Conservation (phyloP, 1,139 yeast species). For the Yamadazyma diddensiae region DNA sequence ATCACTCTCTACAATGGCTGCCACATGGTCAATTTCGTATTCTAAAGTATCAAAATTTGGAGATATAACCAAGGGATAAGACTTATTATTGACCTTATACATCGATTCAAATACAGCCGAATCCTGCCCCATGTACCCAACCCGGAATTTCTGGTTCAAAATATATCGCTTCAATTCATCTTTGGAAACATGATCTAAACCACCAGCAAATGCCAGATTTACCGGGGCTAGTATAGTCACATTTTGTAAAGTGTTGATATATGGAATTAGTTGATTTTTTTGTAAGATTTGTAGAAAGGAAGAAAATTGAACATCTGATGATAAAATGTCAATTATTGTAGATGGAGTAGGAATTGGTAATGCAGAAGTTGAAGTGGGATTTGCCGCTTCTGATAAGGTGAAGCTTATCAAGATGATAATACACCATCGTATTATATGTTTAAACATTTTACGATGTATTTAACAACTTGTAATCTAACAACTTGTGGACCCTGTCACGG, state of each 20-base stretch:
- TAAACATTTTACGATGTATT: no score
- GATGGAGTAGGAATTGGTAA: conserved; percentile 29
- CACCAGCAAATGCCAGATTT: conserved; percentile 66
- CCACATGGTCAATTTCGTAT: conserved; percentile 46
- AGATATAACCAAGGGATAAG: conserved; percentile 26
- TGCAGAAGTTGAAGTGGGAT: conserved; percentile 2
- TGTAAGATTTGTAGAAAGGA: conserved; percentile 66
- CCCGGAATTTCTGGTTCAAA: conserved; percentile 32
- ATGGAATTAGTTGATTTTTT: conserved; percentile 63
- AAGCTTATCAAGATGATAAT: neutral
- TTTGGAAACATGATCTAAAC: conserved; percentile 7
- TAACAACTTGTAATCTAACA: no score
- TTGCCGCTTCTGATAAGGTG: neutral
- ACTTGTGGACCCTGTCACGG: no score
- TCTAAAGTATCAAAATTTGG: conserved; percentile 29
- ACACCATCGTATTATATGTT: no score
- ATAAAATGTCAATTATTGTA: conserved; percentile 73
- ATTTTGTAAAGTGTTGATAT: conserved; percentile 60
- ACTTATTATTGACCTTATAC: conserved; percentile 17
- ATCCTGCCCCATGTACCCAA: conserved; percentile 28
- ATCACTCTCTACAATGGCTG: conserved; percentile 60
- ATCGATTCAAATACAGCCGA: conserved; percentile 32
- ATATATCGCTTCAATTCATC: conserved; percentile 33
- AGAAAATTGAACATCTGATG: conserved; percentile 72
- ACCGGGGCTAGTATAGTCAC: conserved; percentile 83